Percentiles rank a stretch among this genome's conserved stretches.
phyloP scores from a whole-genome alignment of 768 basidiomycete species.

The Auriscalpium orientale region DNA sequence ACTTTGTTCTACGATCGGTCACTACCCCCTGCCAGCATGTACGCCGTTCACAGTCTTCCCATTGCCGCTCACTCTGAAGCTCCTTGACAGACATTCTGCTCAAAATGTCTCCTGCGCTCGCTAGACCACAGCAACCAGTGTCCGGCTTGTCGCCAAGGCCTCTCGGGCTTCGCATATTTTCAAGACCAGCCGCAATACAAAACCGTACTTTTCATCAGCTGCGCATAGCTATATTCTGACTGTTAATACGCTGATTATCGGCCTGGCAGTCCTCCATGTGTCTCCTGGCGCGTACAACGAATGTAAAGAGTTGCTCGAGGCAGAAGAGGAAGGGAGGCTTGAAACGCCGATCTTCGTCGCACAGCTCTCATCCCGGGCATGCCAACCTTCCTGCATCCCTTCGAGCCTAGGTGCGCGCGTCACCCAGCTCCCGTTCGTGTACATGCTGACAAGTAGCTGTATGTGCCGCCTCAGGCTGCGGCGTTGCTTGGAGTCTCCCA shows the following conservation, averaged over 20 bases:
- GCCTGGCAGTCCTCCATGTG: too few relatives aligned
- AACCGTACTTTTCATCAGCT: constrained; percentile 59
- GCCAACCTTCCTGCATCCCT: constrained; percentile 86
- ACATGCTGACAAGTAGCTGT: constrained; percentile 1
- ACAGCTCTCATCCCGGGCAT: constrained; percentile 83
- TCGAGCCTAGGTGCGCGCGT: constrained; percentile 65
- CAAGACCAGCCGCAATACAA: constrained; percentile 76
- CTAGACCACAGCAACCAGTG: constrained; percentile 80
- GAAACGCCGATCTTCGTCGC: constrained; percentile 93
- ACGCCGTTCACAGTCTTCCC: too few relatives aligned
- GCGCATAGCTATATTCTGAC: constrained; percentile 9
- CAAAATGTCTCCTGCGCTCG: constrained; percentile 81
- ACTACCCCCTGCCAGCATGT: too few relatives aligned
- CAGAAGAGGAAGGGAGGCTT: constrained; percentile 72
- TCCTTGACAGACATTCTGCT: constrained; percentile 80
- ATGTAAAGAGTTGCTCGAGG: too few relatives aligned
- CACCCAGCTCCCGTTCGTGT: neutral
- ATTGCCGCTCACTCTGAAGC: too few relatives aligned
- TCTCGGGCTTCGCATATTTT: constrained; percentile 75
- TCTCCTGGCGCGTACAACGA: too few relatives aligned
- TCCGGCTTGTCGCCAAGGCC: constrained; percentile 75
- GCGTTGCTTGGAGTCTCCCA: constrained; percentile 71
- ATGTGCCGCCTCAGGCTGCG: too few relatives aligned
- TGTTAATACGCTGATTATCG: constrained; percentile 4
- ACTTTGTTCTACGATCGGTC: too few relatives aligned